Conservation (phyloP, 208 protist species). For the Acanthamoeba royreba region DNA sequence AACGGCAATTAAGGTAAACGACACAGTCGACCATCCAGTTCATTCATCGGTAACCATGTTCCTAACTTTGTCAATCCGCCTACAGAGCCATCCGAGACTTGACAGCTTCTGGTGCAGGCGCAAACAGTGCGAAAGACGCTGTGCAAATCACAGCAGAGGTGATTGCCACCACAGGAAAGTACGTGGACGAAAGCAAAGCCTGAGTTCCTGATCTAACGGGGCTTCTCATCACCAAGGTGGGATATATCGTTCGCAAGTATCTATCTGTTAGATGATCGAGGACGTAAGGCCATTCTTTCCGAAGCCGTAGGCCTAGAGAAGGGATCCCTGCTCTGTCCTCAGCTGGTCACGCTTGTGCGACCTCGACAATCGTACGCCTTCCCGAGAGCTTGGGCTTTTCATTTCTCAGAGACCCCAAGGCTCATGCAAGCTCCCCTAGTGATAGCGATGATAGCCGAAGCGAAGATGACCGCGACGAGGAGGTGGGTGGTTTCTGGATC, state of each 20-base stretch:
- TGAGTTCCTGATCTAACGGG: too few species aligned
- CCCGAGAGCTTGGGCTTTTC: background rate
- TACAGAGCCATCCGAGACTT: background rate
- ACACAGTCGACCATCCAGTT: background rate
- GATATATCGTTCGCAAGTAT: constrained; percentile 32
- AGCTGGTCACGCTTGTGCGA: background rate
- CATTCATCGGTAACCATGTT: background rate
- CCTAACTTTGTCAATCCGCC: background rate
- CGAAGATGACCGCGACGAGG: background rate
- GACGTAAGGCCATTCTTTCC: background rate
- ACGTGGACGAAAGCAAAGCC: too few species aligned
- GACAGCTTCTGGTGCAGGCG: background rate
- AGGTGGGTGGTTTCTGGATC: constrained; percentile 8
- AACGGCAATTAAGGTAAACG: background rate
- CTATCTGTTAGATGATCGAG: background rate
- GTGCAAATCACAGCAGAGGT: background rate
- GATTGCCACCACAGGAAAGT: background rate
- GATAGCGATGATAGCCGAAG: constrained; percentile 13
- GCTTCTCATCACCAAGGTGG: too few species aligned
- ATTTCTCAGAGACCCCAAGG: background rate
- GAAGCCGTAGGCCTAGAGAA: constrained; percentile 13
- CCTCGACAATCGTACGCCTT: background rate
- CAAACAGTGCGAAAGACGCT: background rate
- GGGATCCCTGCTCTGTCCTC: background rate
- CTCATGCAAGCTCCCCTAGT: background rate